These are phyloP conservation scores for Sporobolomyces pararoseus DNA, from an alignment of 768 basidiomycete genomes.

Conservation along the genomic window DNA sequence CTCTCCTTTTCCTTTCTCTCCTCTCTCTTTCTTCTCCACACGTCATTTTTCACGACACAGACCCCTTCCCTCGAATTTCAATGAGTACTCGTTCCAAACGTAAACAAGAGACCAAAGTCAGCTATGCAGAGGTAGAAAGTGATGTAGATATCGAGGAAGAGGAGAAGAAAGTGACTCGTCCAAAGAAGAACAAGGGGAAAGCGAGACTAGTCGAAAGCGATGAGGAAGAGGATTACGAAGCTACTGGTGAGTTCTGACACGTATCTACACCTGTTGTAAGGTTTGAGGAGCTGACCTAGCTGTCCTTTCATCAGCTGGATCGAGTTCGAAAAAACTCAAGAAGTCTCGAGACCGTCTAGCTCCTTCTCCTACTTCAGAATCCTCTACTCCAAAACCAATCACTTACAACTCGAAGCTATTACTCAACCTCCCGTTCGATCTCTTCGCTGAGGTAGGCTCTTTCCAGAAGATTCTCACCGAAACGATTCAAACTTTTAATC, in stretches of 20 bases:
- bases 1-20: background rate
- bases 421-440: background rate
- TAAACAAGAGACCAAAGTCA: background rate
- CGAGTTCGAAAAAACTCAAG: too few species aligned
- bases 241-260: background rate
- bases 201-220: background rate
- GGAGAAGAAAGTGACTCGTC: background rate
- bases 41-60: background rate
- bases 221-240: background rate
- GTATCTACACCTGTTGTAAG: too few species aligned
- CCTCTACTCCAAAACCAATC: too few species aligned
- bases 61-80: background rate
- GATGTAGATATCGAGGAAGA: background rate
- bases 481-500: background rate
- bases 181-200: background rate
- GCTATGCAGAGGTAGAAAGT: background rate
- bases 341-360: too few species aligned
- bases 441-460: slow-evolving; percentile 3
- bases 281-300: too few species aligned
- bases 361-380: too few species aligned
- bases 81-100: slow-evolving; percentile 4
- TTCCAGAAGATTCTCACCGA: background rate
- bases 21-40: background rate
- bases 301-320: too few species aligned
- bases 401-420: background rate